Conservation (phyloP, 2,329 filamentous ascomycete species). For the Beauveria sp. region DNA sequence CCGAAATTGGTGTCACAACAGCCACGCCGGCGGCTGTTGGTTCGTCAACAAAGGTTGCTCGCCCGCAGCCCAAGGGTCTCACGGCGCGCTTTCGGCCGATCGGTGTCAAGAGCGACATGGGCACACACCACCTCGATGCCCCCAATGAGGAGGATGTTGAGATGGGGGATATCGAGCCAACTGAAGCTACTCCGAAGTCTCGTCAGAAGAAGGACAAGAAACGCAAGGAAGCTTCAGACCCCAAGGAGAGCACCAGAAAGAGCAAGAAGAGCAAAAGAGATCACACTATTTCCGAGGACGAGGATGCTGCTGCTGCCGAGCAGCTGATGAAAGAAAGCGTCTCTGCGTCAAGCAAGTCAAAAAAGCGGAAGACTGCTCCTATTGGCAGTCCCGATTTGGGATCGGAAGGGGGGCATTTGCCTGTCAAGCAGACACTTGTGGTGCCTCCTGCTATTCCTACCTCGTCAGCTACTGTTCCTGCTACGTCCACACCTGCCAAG, state of each 20-base stretch:
- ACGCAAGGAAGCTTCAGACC: conserved; percentile 16
- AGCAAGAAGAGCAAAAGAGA: conserved; percentile 26
- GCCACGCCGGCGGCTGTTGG: conserved; percentile 30
- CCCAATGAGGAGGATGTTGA: conserved; percentile 38
- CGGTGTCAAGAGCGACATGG: conserved; percentile 38
- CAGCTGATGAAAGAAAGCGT: conserved; percentile 28
- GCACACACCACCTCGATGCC: conserved; percentile 28
- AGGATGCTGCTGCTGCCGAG: conserved; percentile 26
- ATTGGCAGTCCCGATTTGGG: conserved; percentile 27
- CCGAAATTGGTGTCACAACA: conserved; percentile 38
- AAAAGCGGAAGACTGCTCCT: conserved; percentile 30
- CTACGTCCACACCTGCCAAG: conserved; percentile 8
- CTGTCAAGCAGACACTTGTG: conserved; percentile 27
- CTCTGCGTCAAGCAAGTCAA: conserved; percentile 33
- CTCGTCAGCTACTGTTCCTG: conserved; percentile 12
- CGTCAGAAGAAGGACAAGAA: conserved; percentile 28
- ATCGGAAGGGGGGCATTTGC: conserved; percentile 19
- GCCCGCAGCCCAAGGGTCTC: conserved; percentile 60
- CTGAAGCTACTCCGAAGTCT: conserved; percentile 15
- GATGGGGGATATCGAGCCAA: conserved; percentile 34
- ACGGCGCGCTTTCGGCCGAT: conserved; percentile 61
- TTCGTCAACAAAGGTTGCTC: conserved; percentile 42
- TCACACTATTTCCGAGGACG: conserved; percentile 30
- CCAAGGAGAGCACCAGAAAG: conserved; percentile 15
- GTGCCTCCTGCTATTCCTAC: conserved; percentile 24